These are phyloP conservation scores for Fusarium mundagurra DNA, from an alignment of 2,329 filamentous ascomycete species.

Conservation along the genomic window DNA sequence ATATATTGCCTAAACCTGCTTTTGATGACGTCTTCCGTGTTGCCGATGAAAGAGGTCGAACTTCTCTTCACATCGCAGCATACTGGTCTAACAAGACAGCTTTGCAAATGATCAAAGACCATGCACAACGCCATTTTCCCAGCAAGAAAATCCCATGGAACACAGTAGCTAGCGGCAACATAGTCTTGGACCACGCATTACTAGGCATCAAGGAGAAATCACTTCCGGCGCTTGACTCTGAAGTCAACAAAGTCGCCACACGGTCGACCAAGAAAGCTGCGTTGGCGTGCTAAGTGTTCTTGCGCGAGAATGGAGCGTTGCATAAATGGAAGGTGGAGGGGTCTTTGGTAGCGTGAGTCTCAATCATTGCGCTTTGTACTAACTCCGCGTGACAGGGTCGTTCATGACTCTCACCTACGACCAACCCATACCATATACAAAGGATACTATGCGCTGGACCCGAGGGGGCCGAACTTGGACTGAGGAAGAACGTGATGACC, in stretches of 20 bases:
- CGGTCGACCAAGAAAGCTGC: background rate
- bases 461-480: background rate
- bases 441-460: background rate
- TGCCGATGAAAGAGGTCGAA: background rate
- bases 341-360: background rate
- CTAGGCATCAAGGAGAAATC: background rate
- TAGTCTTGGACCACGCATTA: background rate
- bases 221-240: fast-evolving
- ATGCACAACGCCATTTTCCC: background rate
- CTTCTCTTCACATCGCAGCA: background rate
- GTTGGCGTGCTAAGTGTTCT: background rate
- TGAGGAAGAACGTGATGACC: background rate
- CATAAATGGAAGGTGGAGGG: background rate
- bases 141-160: background rate
- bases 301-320: background rate
- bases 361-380: too few species aligned
- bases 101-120: background rate
- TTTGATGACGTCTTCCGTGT: background rate
- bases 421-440: background rate
- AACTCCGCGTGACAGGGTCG: fast-evolving
- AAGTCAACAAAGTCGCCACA: background rate
- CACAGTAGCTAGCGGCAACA: background rate
- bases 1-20: too few species aligned
- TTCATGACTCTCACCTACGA: background rate
- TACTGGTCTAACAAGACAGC: background rate